Evolutionary conservation across 768 basidiomycete species (phyloP), one percentile per base, ranked within the genome.

Genomic region (Basidioascus undulatus): DNA sequence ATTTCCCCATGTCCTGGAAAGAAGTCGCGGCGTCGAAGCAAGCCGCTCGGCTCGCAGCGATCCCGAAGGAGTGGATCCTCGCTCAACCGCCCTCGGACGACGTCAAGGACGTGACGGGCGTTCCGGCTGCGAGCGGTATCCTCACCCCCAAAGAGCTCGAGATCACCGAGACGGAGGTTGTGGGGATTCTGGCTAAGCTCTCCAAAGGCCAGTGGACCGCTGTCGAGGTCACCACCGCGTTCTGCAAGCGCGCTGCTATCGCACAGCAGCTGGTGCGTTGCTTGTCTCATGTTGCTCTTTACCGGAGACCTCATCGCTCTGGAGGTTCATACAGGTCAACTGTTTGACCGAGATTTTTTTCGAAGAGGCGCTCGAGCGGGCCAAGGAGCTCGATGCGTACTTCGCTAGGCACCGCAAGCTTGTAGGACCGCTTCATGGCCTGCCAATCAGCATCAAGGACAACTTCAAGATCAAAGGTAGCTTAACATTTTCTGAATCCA

Each of bases 261-360:
- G 79, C 79, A 4, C 79, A 84, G 35, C 78, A 81, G 49, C 53
- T 81, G 13, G 76, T 77, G 40, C 13, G n/a, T 7, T 8, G 18
- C 37, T 12, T 30, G 20, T 18, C 15, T 39, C 20, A 18, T 12
- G 25, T 26, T 12, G 20, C 15, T 39, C 26, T 16, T 15, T 28
- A 13, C 8, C 10, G 24, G 5, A 3, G 3, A 3, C 21, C 32
- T 27, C 20, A n/a, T 24, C 32, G 3, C 34, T 11, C 16, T 11
- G 20, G 11, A 31, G 23, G 23, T 32, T 16, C 32, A 30, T 18
- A 6, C 28, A 79, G 76, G 71, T 70, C 5, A 81, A 81, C 48
- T 82, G 81, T 53, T 53, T 83, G 28, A 82, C 79, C 0, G 79
- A 82, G 55, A 71, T 80, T n/a, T 80, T 77, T 49, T 65, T 80